Evolutionary conservation across 228 moss, liverwort and hornwort genomes (phyloP), one percentile per base, ranked within the genome.

Genomic region (Sphagnum magellanicum): DNA sequence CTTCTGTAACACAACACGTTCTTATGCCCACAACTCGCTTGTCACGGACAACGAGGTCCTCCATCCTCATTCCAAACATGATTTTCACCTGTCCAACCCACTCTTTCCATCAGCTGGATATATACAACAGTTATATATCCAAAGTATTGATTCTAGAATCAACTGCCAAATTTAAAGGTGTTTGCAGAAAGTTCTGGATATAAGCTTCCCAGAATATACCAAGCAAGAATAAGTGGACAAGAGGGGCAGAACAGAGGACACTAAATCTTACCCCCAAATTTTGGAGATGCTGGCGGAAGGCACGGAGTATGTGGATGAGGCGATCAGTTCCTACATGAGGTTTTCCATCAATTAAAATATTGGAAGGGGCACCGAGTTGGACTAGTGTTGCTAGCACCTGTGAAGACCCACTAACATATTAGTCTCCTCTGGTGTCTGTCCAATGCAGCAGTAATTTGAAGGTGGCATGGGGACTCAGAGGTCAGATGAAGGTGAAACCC

Each of bases 251-350:
- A 60, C n/a, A 14, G 16, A 60, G 60, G 14, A 16, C n/a, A 60
- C 14, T 0, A 60, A 14, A 7, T 5, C 72, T 78, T 88, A 93
- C 97, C 81, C 91, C 92, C 73, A 89, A 87, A 75, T 71, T 66
- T 71, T 77, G 81, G 70, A 98, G 79, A 79, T 98, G 90, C 60
- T 77, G 82, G 62, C 92, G 92, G 55, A 94, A 83, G 63, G 81
- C 82, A 65, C 79, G 87, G 53, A 98, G 78, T 61, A 94, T 90
- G 63, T 75, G 88, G 76, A 98, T 76, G 60, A 98, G 98, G 75
- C 83, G 86, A 68, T 98, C 94, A 59, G 94, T 98, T 59, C 98
- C 98, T 69, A 98, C 81, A 72, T 94, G 98, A 6, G 98, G 98
- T 77, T 98, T 98, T 64, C 98, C 94, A 83, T 98, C 86, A 70